phyloP scores from a whole-genome alignment of 208 protist species.

The Wallacemonas rigidus region DNA sequence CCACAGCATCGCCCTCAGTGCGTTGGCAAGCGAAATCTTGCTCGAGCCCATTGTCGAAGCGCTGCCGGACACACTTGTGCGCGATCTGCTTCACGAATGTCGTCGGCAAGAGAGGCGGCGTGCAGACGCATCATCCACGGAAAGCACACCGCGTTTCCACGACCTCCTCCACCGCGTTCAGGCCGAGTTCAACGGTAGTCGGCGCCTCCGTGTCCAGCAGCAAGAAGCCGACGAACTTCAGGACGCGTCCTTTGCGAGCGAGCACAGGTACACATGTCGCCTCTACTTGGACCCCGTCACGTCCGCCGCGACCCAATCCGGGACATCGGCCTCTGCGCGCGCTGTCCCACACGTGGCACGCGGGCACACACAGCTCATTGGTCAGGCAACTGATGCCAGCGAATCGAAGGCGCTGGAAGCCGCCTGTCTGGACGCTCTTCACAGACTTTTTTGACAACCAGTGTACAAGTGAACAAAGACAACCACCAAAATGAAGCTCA shows the following conservation, averaged over 20 bases:
- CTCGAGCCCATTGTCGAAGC: conserved; percentile 57
- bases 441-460: conserved; percentile 37
- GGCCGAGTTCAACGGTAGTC: conserved; percentile 42
- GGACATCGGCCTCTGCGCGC: conserved; percentile 14
- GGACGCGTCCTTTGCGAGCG: not conserved
- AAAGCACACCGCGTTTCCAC: conserved; percentile 22
- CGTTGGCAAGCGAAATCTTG: conserved; percentile 60
- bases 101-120: conserved; percentile 18
- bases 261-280: conserved; percentile 52
- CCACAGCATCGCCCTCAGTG: conserved; percentile 40
- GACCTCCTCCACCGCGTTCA: conserved; percentile 34
- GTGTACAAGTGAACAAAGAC: not conserved
- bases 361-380: conserved; percentile 69
- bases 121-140: not conserved
- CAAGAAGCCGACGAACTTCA: conserved; percentile 17
- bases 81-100: conserved; percentile 34
- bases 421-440: conserved; percentile 49
- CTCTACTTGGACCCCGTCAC: conserved; percentile 57
- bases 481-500: no score
- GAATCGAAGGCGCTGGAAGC: conserved; percentile 53
- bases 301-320: not conserved
- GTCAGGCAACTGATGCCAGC: conserved; percentile 50
- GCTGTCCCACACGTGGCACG: conserved; percentile 32
- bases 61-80: conserved; percentile 47
- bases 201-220: conserved; percentile 71